phyloP scores from a whole-genome alignment of 352 stramenopile genomes.

The Globisporangium heterothallicum region DNA sequence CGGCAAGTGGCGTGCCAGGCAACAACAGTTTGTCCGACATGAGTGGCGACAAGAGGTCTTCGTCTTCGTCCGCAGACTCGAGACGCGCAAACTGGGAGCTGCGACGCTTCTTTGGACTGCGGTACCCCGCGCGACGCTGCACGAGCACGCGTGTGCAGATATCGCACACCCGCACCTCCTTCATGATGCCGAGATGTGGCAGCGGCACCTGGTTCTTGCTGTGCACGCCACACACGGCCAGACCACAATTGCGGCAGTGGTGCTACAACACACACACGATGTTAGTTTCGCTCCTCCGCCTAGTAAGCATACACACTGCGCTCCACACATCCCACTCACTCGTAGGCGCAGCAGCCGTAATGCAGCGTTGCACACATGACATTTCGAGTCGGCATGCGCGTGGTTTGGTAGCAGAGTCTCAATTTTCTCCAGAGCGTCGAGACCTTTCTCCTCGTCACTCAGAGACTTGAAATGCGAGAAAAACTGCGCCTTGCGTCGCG shows the following conservation, averaged over 20 bases:
- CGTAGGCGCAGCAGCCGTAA: slow-evolving; percentile 44
- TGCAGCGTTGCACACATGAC: slow-evolving; percentile 57
- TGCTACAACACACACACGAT: slow-evolving; percentile 22
- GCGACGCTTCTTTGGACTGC: slow-evolving; percentile 31
- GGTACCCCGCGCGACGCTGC: slow-evolving; percentile 60
- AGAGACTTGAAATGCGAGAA: slow-evolving; percentile 40
- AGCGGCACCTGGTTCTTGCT: slow-evolving; percentile 76
- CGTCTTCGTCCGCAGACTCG: slow-evolving; percentile 19
- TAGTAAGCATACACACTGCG: not conserved
- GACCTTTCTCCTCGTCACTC: slow-evolving; percentile 11
- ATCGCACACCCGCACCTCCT: slow-evolving; percentile 69
- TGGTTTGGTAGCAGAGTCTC: slow-evolving; percentile 11
- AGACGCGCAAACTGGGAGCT: slow-evolving; percentile 16
- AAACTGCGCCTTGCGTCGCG: slow-evolving; percentile 40
- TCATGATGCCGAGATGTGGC: slow-evolving; percentile 69
- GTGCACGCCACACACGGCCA: slow-evolving; percentile 65
- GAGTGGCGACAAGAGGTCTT: slow-evolving; percentile 23
- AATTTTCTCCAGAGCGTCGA: not conserved
- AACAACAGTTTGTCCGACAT: slow-evolving; percentile 15
- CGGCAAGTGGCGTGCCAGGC: slow-evolving; percentile 2
- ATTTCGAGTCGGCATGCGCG: slow-evolving; percentile 37
- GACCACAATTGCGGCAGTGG: slow-evolving; percentile 57
- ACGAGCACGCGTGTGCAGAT: slow-evolving; percentile 65
- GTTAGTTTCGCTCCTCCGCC: not conserved
- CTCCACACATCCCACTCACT: slow-evolving; percentile 19